Evolutionary conservation across 176 grass and related monocot species (phyloP).

Genomic region (Triticum dicoccoides): DNA sequence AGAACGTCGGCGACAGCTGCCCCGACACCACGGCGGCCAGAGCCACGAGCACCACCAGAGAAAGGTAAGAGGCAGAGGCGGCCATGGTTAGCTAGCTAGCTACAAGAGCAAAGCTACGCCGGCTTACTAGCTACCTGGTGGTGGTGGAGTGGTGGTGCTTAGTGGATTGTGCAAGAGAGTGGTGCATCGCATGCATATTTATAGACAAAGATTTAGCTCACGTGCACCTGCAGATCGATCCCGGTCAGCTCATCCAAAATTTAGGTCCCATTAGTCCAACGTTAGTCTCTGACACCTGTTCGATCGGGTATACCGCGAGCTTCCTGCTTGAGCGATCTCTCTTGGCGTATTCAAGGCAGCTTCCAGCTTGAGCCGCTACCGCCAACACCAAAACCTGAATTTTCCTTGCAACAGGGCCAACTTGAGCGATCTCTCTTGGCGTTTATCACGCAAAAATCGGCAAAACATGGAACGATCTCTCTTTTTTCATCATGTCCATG

Average conservation of each 20-base stretch:
- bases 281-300: neutral
- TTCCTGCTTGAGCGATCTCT: no score
- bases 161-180: neutral
- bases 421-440: neutral
- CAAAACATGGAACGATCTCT: no score
- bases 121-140: no score
- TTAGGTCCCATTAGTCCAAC: neutral
- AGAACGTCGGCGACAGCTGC: slow-evolving; percentile 73
- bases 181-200: slow-evolving; percentile 24
- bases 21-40: slow-evolving; percentile 31
- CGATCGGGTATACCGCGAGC: no score
- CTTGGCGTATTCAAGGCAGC: neutral
- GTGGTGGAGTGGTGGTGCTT: no score
- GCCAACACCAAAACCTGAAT: neutral
- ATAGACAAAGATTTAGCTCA: neutral
- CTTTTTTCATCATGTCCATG: no score
- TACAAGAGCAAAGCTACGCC: no score
- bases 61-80: neutral
- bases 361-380: neutral
- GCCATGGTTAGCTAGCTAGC: neutral
- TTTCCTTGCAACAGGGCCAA: neutral
- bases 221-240: neutral
- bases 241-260: neutral
- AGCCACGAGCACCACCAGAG: neutral
- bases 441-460: no score